phyloP scores from a whole-genome alignment of 768 basidiomycete genomes.

The Auricularia cornea region DNA sequence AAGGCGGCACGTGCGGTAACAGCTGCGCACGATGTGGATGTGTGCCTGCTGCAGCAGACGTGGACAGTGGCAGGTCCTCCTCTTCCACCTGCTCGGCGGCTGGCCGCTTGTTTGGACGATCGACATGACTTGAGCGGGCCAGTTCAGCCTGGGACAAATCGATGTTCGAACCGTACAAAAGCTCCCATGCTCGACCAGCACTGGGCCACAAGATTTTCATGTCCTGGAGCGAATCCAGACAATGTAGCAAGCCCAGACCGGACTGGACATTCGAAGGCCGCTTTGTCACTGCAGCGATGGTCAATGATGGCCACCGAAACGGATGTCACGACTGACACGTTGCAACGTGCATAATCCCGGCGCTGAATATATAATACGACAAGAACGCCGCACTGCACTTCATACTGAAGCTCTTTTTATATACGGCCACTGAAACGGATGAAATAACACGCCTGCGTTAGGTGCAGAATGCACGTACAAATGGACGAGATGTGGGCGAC shows the following conservation, averaged over 20 bases:
- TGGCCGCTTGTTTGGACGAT: background rate
- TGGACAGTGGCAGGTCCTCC: background rate
- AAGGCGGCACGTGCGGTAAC: background rate
- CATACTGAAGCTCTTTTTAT: slow-evolving; percentile 55
- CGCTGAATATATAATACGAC: slow-evolving; percentile 71
- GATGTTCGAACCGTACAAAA: slow-evolving; percentile 59
- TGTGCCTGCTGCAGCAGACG: background rate
- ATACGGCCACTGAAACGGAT: slow-evolving; percentile 41
- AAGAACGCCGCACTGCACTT: slow-evolving; percentile 55
- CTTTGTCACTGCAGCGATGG: slow-evolving; percentile 45
- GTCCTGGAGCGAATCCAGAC: slow-evolving; percentile 52
- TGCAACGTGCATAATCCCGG: slow-evolving; percentile 72
- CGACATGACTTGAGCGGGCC: background rate
- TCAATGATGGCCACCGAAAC: slow-evolving; percentile 10
- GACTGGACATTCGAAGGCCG: slow-evolving; percentile 66
- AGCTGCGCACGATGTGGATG: background rate
- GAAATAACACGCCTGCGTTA: background rate
- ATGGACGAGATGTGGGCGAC: slow-evolving; percentile 62
- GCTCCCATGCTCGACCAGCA: slow-evolving; percentile 56
- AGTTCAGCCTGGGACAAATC: slow-evolving; percentile 16
- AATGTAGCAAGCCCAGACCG: slow-evolving; percentile 54
- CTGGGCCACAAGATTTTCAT: slow-evolving; percentile 75
- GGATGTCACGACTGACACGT: slow-evolving; percentile 41
- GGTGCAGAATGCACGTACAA: slow-evolving; percentile 30
- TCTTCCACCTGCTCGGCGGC: background rate